These are phyloP conservation scores for Hypoxylon sp. DNA, from an alignment of 2,329 filamentous ascomycete genomes.

Conservation along the genomic window DNA sequence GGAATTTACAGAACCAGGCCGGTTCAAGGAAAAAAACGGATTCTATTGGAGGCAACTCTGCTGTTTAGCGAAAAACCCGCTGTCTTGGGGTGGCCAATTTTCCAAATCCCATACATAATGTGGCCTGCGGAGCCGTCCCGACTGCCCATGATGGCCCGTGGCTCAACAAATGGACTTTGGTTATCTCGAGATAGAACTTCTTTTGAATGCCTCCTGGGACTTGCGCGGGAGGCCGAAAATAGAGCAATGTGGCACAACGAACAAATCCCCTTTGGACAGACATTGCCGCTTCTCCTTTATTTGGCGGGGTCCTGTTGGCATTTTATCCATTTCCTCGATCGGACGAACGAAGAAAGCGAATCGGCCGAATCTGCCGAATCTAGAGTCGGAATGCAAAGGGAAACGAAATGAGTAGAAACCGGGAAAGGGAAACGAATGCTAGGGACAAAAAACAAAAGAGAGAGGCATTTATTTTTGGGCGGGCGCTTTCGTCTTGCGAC, in stretches of 20 bases:
- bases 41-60: constrained; percentile 45
- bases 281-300: constrained; percentile 1
- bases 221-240: constrained; percentile 26
- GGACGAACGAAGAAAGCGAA: constrained; percentile 26
- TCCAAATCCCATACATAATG: constrained; percentile 11
- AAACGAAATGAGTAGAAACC: constrained; percentile 21
- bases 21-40: constrained; percentile 45
- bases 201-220: constrained; percentile 32
- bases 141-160: constrained; percentile 20
- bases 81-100: constrained; percentile 23
- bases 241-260: constrained; percentile 27
- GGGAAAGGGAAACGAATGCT: constrained; percentile 20
- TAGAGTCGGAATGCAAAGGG: constrained; percentile 31
- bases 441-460: constrained; percentile 24
- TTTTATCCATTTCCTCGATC: constrained; percentile 21
- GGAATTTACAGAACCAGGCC: constrained; percentile 49
- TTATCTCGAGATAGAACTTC: constrained; percentile 44
- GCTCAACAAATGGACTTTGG: constrained; percentile 27
- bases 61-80: constrained; percentile 30
- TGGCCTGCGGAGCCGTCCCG: constrained; percentile 20
- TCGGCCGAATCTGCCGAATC: constrained; percentile 17
- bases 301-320: constrained; percentile 19
- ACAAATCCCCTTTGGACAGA: neutral
- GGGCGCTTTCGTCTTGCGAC: constrained; percentile 23
- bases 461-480: constrained; percentile 27